Percentiles rank a stretch among this genome's conserved stretches.
Evolutionary conservation across 495 filamentous ascomycete species (phyloP).

Genomic region (Xylaria cubensis): DNA sequence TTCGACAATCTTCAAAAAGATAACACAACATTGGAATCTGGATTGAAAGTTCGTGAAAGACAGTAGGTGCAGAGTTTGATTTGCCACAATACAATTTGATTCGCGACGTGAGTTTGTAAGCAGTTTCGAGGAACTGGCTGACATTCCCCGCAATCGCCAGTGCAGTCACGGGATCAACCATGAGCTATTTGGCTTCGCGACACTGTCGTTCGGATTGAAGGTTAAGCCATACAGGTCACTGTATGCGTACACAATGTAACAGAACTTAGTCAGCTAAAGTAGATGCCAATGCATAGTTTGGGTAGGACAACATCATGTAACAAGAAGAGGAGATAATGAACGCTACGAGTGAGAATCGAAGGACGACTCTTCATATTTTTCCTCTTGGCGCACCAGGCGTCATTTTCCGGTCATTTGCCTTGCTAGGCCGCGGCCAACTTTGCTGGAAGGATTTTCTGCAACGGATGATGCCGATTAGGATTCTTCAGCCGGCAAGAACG

Average conservation of each 20-base stretch:
- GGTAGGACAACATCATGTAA: conserved; percentile 5
- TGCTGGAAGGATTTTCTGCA: not conserved
- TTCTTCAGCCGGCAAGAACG: conserved; percentile 4
- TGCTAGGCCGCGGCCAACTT: not conserved
- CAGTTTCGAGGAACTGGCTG: conserved; percentile 11
- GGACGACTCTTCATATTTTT: not conserved
- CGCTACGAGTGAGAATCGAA: not conserved
- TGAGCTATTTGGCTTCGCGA: not conserved
- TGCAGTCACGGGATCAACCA: conserved; percentile 17
- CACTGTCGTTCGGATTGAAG: conserved; percentile 3
- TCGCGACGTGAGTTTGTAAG: conserved; percentile 16
- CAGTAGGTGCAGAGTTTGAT: not conserved
- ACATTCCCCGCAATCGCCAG: conserved; percentile 21
- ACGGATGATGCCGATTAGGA: conserved; percentile 7
- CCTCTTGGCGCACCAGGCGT: not conserved
- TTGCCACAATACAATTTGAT: conserved; percentile 20
- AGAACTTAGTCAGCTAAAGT: not conserved
- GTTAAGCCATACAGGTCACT: not conserved
- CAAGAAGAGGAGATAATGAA: not conserved
- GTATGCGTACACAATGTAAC: not conserved
- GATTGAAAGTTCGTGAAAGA: conserved; percentile 2
- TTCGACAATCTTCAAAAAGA: conserved; percentile 14
- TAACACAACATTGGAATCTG: conserved; percentile 18
- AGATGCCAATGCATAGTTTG: not conserved
- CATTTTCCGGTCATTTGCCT: not conserved